A percentile compares a stretch with the other conserved stretches of the same genome.
These are phyloP conservation scores for Syzygium oleosum DNA, from an alignment of 345 rosid species.

Conservation along the genomic window DNA sequence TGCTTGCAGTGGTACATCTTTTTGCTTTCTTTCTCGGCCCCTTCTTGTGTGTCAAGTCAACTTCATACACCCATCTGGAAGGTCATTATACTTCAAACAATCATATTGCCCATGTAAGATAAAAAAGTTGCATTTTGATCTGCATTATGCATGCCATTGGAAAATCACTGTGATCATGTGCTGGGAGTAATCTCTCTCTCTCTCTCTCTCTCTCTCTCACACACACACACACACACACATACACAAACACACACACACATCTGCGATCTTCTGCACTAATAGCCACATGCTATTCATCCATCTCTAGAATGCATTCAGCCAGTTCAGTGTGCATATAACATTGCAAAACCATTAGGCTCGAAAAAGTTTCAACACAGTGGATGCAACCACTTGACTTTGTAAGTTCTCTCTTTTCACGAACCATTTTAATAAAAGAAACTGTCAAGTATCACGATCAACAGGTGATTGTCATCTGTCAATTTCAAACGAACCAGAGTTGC, in stretches of 20 bases:
- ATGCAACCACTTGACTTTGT: background rate
- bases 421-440: background rate
- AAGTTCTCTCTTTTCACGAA: background rate
- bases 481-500: background rate
- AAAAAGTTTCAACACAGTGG: background rate
- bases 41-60: background rate
- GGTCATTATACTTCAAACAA: background rate
- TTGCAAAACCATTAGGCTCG: background rate
- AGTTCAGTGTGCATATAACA: background rate
- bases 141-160: background rate
- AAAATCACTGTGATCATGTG: background rate
- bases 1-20: background rate
- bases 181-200: background rate
- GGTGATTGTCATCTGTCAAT: background rate
- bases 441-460: background rate
- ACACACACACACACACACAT: background rate
- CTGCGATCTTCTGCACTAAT: background rate
- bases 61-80: background rate
- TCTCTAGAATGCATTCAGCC: background rate
- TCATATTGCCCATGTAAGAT: background rate
- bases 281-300: background rate
- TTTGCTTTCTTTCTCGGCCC: background rate
- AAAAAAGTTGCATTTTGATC: background rate
- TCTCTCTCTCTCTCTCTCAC: background rate
- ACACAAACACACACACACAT: background rate